Conservation (phyloP, 352 stramenopile genomes). For the Globisporangium spiculum region DNA sequence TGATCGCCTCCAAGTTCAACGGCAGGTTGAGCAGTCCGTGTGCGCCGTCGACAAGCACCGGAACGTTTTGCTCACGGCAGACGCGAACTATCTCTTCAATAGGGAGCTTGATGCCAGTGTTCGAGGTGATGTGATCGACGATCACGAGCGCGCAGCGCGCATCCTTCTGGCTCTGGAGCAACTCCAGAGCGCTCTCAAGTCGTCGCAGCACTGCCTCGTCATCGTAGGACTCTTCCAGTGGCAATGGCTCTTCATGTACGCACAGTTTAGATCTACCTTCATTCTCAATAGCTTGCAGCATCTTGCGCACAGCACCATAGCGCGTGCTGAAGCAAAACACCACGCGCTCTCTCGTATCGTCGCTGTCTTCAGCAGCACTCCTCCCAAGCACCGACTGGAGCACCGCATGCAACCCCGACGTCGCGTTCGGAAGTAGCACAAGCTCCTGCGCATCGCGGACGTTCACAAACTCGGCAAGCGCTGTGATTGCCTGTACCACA, state of each 20-base stretch:
- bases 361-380: neutral
- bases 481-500: conserved; percentile 74
- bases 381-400: conserved; percentile 40
- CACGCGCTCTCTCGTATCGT: conserved; percentile 22
- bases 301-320: conserved; percentile 94
- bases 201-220: conserved; percentile 42
- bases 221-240: conserved; percentile 62
- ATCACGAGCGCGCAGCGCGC: conserved; percentile 63
- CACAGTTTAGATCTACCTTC: conserved; percentile 17
- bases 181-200: conserved; percentile 32
- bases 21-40: conserved; percentile 85
- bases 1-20: conserved; percentile 62
- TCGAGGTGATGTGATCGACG: conserved; percentile 93
- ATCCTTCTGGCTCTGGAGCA: conserved; percentile 26
- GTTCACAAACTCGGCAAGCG: conserved; percentile 69
- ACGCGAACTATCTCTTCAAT: conserved; percentile 69
- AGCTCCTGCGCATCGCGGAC: conserved; percentile 48
- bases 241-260: conserved; percentile 58
- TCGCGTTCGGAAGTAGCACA: conserved; percentile 89
- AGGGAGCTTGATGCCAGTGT: conserved; percentile 88
- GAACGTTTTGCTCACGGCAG: conserved; percentile 45
- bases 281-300: conserved; percentile 54
- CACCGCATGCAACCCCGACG: conserved; percentile 87
- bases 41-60: conserved; percentile 90
- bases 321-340: conserved; percentile 78